Conservation (phyloP, 192 early-diverging fungal species). For the Coemansia erecta region DNA sequence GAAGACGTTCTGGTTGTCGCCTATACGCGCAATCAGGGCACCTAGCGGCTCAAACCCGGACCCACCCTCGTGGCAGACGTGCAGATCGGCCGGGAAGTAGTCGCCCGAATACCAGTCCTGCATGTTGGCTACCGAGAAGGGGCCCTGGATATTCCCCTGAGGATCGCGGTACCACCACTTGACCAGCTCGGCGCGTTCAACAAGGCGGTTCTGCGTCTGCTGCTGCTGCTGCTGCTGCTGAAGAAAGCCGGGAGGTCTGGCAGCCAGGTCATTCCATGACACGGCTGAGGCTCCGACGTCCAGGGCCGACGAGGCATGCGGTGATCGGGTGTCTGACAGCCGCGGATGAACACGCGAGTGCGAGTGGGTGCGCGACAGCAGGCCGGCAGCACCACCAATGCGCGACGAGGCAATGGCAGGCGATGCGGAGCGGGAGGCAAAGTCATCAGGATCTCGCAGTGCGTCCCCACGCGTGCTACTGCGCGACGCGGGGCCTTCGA, state of each 20-base stretch:
- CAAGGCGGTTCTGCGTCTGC: slow-evolving; percentile 10
- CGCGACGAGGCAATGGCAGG: slow-evolving; percentile 2
- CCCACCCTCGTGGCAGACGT: slow-evolving; percentile 80
- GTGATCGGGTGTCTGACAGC: slow-evolving; percentile 1
- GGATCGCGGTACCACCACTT: slow-evolving; percentile 87
- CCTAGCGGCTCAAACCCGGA: slow-evolving; percentile 76
- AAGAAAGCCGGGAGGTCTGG: slow-evolving; percentile 2
- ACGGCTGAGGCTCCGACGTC: slow-evolving; percentile 8
- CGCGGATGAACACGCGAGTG: not conserved
- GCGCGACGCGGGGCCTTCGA: slow-evolving; percentile 12
- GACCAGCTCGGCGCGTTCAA: slow-evolving; percentile 39
- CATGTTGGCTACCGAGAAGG: slow-evolving; percentile 87
- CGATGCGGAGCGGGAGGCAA: slow-evolving; percentile 13
- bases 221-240: slow-evolving; percentile 8
- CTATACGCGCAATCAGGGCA: slow-evolving; percentile 62
- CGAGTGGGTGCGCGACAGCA: slow-evolving; percentile 4
- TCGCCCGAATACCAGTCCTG: slow-evolving; percentile 90
- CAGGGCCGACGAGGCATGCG: slow-evolving; percentile 1
- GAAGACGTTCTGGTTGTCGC: slow-evolving; percentile 73
- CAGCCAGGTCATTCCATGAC: slow-evolving; percentile 18
- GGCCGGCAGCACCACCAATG: not conserved
- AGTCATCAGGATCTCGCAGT: not conserved
- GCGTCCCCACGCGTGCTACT: slow-evolving; percentile 1
- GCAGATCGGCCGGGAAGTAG: slow-evolving; percentile 78
- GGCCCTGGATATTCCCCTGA: slow-evolving; percentile 81